These are phyloP conservation scores for Hyaloscypha variabilis DNA, from an alignment of 495 filamentous ascomycete species.

Conservation along the genomic window DNA sequence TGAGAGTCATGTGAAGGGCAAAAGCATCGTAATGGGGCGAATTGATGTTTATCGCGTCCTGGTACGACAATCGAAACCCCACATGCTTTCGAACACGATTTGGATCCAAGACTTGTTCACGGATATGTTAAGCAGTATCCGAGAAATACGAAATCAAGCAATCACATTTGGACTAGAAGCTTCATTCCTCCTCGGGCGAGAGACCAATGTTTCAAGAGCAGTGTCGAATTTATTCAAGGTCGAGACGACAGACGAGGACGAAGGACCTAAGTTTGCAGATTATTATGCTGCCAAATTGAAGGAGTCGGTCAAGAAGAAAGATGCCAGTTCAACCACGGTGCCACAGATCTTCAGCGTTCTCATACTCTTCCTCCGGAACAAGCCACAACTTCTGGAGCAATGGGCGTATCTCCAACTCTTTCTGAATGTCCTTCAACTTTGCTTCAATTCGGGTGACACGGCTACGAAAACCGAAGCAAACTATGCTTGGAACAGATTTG, in stretches of 20 bases:
- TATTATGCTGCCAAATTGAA: slow-evolving; percentile 68
- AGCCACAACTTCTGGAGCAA: slow-evolving; percentile 57
- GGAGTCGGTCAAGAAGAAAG: slow-evolving; percentile 63
- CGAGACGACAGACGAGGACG: slow-evolving; percentile 41
- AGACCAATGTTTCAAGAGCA: slow-evolving; percentile 61
- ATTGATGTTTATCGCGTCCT: slow-evolving; percentile 77
- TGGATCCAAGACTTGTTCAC: slow-evolving; percentile 85
- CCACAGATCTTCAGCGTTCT: slow-evolving; percentile 88
- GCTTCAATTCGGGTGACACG: slow-evolving; percentile 79
- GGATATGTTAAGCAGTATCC: slow-evolving; percentile 75
- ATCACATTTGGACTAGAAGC: slow-evolving; percentile 72
- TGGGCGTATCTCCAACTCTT: slow-evolving; percentile 76
- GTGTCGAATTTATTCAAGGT: slow-evolving; percentile 67
- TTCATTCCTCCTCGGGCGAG: slow-evolving; percentile 64
- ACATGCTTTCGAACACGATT: slow-evolving; percentile 65
- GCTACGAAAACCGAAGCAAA: slow-evolving; percentile 76
- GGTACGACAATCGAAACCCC: slow-evolving; percentile 63
- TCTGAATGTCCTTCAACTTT: slow-evolving; percentile 75
- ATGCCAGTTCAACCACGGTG: slow-evolving; percentile 62
- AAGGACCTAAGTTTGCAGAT: slow-evolving; percentile 52
- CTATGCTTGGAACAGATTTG: slow-evolving; percentile 79
- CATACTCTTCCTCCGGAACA: slow-evolving; percentile 71
- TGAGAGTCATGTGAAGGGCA: slow-evolving; percentile 75
- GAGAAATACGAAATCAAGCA: slow-evolving; percentile 74
- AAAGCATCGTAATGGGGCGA: slow-evolving; percentile 71